A percentile compares a stretch with the other conserved stretches of the same genome.
Conservation (phyloP, 2,329 filamentous ascomycete genomes). For the Alternaria sp. region DNA sequence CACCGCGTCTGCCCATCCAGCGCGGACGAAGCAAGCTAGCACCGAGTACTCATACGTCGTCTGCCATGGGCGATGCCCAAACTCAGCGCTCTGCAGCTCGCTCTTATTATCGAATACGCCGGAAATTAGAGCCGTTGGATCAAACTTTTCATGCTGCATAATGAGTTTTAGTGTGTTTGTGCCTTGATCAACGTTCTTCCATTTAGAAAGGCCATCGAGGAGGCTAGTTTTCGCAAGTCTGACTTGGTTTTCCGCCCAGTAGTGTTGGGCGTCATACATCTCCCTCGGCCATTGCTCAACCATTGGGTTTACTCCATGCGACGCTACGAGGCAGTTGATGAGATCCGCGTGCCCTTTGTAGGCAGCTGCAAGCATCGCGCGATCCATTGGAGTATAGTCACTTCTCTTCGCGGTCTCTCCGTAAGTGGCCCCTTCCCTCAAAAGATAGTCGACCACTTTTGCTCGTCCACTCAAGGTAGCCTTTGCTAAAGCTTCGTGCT, state of each 20-base stretch:
- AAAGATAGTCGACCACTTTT: constrained; percentile 24
- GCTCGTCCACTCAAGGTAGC: constrained; percentile 25
- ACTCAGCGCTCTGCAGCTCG: constrained; percentile 23
- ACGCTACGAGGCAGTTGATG: constrained; percentile 20
- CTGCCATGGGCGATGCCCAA: constrained; percentile 26
- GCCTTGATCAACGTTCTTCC: constrained; percentile 26
- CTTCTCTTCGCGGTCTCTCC: constrained; percentile 23
- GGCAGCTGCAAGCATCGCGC: constrained; percentile 22
- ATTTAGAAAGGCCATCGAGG: constrained; percentile 27
- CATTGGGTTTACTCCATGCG: constrained; percentile 29
- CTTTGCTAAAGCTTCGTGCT: constrained; percentile 29
- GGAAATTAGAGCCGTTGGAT: constrained; percentile 21
- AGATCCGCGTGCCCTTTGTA: constrained; percentile 31
- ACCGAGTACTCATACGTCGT: constrained; percentile 29
- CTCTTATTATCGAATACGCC: constrained; percentile 31
- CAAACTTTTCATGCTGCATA: constrained; percentile 25
- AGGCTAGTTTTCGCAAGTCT: constrained; percentile 29
- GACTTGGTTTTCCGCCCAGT: constrained; percentile 26
- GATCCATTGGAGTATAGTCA: constrained; percentile 21
- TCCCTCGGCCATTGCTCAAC: constrained; percentile 31
- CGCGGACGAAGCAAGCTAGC: constrained; percentile 25
- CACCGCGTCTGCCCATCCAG: constrained; percentile 31
- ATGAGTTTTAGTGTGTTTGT: constrained; percentile 25
- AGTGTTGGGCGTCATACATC: constrained; percentile 28
- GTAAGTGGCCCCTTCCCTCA: constrained; percentile 26